Conservation (phyloP, 2,329 filamentous ascomycete species). For the Cladosporium phlei region DNA sequence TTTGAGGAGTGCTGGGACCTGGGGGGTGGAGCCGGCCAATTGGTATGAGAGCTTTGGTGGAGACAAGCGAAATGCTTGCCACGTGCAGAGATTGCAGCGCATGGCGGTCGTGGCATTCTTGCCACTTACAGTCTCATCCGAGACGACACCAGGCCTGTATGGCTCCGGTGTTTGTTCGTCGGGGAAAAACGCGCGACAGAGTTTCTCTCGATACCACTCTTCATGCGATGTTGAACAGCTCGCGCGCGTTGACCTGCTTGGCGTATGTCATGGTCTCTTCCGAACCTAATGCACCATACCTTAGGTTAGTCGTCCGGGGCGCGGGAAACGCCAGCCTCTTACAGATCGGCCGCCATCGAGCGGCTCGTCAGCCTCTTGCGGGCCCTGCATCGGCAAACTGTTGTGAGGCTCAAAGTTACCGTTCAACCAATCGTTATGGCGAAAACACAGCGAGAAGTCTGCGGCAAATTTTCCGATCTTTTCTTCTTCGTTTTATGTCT, state of each 20-base stretch:
- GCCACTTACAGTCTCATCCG: constrained; percentile 5
- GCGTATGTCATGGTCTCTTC: constrained; percentile 5
- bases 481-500: too few species aligned
- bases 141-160: not conserved
- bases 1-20: constrained; percentile 11
- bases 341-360: constrained; percentile 3
- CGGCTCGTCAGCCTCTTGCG: constrained; percentile 4
- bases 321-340: constrained; percentile 3
- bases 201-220: constrained; percentile 4
- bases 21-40: constrained; percentile 7
- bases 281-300: not conserved
- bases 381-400: not conserved
- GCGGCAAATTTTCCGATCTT: not conserved
- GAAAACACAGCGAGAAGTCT: not conserved
- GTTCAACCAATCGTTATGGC: not conserved
- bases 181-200: constrained; percentile 10
- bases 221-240: constrained; percentile 2
- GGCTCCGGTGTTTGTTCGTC: constrained; percentile 9
- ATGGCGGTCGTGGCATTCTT: constrained; percentile 1
- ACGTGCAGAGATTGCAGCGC: constrained; percentile 7
- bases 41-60: constrained; percentile 8
- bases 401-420: not conserved
- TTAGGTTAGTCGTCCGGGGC: constrained; percentile 1
- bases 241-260: constrained; percentile 5
- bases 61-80: constrained; percentile 13